Percentiles rank a stretch among this genome's conserved stretches.
Evolutionary conservation across 106 monocot species (phyloP).

Genomic region (Dendrobium chrysotoxum): DNA sequence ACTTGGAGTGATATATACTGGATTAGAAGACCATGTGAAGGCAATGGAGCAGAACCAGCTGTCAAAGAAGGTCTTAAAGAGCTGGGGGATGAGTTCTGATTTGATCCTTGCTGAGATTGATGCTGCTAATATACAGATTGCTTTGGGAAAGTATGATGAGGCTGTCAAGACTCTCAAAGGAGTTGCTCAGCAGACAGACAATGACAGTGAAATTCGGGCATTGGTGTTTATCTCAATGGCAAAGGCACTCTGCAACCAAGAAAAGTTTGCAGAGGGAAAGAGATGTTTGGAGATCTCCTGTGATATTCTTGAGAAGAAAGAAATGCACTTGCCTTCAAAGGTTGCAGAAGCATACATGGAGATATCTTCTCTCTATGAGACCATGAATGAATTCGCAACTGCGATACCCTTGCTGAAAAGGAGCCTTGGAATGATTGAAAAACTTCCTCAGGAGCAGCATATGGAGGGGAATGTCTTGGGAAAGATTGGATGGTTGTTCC

Average conservation of each 20-base stretch:
- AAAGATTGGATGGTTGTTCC: slow-evolving; percentile 78
- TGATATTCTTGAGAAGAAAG: slow-evolving; percentile 63
- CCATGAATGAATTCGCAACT: slow-evolving; percentile 74
- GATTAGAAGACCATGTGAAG: slow-evolving; percentile 68
- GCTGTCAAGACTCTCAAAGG: slow-evolving; percentile 52
- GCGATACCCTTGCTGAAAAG: slow-evolving; percentile 70
- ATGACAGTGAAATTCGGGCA: slow-evolving; percentile 56
- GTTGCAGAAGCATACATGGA: slow-evolving; percentile 73
- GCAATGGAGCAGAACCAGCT: slow-evolving; percentile 79
- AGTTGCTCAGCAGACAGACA: slow-evolving; percentile 42
- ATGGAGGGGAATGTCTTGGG: slow-evolving; percentile 70
- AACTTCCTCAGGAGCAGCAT: slow-evolving; percentile 66
- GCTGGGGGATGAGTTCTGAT: slow-evolving; percentile 54
- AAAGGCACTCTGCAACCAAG: slow-evolving; percentile 60
- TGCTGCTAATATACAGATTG: slow-evolving; percentile 82
- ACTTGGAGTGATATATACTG: slow-evolving; percentile 83
- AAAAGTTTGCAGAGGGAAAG: slow-evolving; percentile 61
- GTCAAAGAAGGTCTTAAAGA: slow-evolving; percentile 66
- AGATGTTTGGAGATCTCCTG: slow-evolving; percentile 60
- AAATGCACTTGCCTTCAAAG: slow-evolving; percentile 28
- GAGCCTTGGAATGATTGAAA: slow-evolving; percentile 54
- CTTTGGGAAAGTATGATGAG: slow-evolving; percentile 69
- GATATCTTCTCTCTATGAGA: slow-evolving; percentile 67
- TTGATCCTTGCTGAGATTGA: slow-evolving; percentile 66
- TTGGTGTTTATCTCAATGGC: slow-evolving; percentile 79